Percentiles rank a stretch among this genome's conserved stretches.
phyloP scores from a whole-genome alignment of 176 grass and related monocot species.

The Melocanna baccifera region DNA sequence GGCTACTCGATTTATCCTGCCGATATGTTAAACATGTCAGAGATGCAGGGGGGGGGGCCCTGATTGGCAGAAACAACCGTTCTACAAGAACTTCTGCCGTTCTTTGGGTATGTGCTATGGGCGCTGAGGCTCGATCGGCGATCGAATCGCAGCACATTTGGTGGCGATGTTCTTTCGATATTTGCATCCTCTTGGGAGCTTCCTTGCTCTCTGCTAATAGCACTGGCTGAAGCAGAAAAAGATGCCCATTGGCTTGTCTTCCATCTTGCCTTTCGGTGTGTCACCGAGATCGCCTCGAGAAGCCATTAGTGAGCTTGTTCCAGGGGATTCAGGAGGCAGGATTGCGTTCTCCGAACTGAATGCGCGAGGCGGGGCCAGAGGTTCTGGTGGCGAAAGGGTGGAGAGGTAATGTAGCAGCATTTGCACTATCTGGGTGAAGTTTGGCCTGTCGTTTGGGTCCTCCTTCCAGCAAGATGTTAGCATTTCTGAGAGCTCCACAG shows the following conservation, averaged over 20 bases:
- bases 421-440: slow-evolving; percentile 92
- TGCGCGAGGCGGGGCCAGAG: slow-evolving; percentile 45
- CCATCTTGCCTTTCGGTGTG: slow-evolving; percentile 48
- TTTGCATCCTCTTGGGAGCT: slow-evolving; percentile 11
- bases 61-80: slow-evolving; percentile 31
- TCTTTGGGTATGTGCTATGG: slow-evolving; percentile 33
- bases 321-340: slow-evolving; percentile 86
- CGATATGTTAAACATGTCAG: slow-evolving; percentile 35
- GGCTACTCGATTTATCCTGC: slow-evolving; percentile 38
- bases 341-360: slow-evolving; percentile 83
- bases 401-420: slow-evolving; percentile 95
- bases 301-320: slow-evolving; percentile 85
- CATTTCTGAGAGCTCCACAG: slow-evolving; percentile 60
- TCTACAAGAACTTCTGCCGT: slow-evolving; percentile 30
- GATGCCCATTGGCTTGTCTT: slow-evolving; percentile 65
- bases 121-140: background rate
- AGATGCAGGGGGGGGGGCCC: background rate
- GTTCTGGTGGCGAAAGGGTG: slow-evolving; percentile 59
- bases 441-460: slow-evolving; percentile 79
- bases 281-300: slow-evolving; percentile 63
- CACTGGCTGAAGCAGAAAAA: slow-evolving; percentile 98
- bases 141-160: background rate
- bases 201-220: slow-evolving; percentile 51
- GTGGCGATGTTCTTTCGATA: slow-evolving; percentile 2
- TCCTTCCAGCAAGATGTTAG: slow-evolving; percentile 97